Evolutionary conservation across 768 basidiomycete genomes (phyloP).

Genomic region (Amyloporia xantha): DNA sequence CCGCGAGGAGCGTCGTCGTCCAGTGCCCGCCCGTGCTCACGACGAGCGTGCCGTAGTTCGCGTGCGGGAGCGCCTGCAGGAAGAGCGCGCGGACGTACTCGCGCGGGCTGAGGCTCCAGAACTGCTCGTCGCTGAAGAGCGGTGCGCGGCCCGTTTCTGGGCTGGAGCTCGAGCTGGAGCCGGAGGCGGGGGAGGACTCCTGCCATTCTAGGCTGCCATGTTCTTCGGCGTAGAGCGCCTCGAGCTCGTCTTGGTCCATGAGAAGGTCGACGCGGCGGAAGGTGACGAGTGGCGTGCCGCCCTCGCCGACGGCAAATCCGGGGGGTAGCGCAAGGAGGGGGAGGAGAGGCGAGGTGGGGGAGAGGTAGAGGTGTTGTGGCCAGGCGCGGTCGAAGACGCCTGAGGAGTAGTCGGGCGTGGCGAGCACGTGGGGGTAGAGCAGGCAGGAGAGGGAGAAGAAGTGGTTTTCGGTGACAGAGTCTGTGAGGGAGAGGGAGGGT

Average conservation of each 20-base stretch:
- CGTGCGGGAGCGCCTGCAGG: constrained; percentile 38
- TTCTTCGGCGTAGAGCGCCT: constrained; percentile 25
- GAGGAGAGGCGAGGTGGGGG: constrained; percentile 46
- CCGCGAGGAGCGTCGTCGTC: constrained; percentile 51
- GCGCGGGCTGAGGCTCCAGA: constrained; percentile 46
- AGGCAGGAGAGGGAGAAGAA: constrained; percentile 68
- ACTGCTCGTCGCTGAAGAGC: constrained; percentile 50
- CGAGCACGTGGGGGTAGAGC: constrained; percentile 59
- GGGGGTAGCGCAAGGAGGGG: constrained; percentile 37
- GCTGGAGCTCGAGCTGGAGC: not conserved
- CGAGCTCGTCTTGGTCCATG: constrained; percentile 40
- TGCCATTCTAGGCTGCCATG: constrained; percentile 3
- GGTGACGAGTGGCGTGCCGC: constrained; percentile 61
- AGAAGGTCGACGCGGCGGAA: constrained; percentile 64
- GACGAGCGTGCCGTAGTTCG: constrained; percentile 54
- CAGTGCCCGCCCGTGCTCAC: constrained; percentile 65
- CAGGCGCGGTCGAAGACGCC: constrained; percentile 55
- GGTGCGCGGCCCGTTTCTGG: not conserved
- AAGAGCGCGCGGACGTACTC: constrained; percentile 47
- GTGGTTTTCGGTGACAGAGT: constrained; percentile 67
- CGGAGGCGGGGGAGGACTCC: not conserved
- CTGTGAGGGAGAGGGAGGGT: constrained; percentile 28
- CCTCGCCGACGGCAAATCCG: constrained; percentile 44
- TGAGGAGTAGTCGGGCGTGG: constrained; percentile 53
- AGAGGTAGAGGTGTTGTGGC: constrained; percentile 59